phyloP scores from a whole-genome alignment of 2,329 filamentous ascomycete species.

The Botrytis byssoidea region DNA sequence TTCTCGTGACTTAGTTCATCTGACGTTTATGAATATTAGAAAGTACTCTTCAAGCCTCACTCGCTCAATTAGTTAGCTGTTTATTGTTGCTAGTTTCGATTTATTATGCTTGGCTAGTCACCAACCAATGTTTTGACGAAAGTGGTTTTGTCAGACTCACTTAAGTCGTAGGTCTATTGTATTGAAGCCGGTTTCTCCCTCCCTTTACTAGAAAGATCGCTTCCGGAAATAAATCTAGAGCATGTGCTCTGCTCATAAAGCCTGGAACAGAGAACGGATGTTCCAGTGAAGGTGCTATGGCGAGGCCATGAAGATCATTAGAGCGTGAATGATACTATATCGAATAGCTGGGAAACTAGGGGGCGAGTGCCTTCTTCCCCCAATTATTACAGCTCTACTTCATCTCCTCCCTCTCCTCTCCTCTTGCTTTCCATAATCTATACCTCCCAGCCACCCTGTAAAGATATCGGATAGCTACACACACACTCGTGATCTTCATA shows the following conservation, averaged over 20 bases:
- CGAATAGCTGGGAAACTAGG: too few relatives aligned
- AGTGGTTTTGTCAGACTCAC: background rate
- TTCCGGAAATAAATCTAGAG: background rate
- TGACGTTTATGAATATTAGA: background rate
- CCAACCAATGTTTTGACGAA: background rate
- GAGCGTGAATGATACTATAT: too few relatives aligned
- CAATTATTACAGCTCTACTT: background rate
- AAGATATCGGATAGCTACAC: too few relatives aligned
- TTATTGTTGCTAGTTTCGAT: background rate
- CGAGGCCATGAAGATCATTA: too few relatives aligned
- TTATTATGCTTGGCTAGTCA: background rate
- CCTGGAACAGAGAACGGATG: background rate
- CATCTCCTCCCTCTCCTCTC: too few relatives aligned
- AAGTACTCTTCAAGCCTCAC: background rate
- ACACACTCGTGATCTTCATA: too few relatives aligned
- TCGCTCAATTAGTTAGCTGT: background rate
- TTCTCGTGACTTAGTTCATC: background rate
- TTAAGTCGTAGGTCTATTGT: background rate
- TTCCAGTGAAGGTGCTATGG: background rate
- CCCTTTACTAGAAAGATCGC: background rate
- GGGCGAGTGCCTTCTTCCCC: too few relatives aligned
- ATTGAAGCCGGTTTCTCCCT: too few relatives aligned
- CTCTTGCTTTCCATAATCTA: too few relatives aligned
- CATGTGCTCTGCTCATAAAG: background rate
- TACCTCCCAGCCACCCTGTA: too few relatives aligned